Evolutionary conservation across 257 asterid genomes (phyloP).

Genomic region (Leonotis leonurus): DNA sequence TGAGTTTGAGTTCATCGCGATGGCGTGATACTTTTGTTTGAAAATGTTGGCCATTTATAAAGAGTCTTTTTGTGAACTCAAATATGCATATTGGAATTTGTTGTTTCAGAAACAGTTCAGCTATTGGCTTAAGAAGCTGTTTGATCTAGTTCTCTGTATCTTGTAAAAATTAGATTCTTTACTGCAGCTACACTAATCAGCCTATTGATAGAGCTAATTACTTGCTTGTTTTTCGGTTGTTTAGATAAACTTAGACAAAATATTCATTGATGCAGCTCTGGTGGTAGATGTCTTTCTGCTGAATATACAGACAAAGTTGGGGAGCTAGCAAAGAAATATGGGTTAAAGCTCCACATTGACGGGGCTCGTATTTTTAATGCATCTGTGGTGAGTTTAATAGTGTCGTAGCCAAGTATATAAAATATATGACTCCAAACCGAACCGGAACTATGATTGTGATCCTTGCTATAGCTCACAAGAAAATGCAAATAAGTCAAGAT

Average conservation of each 20-base stretch:
- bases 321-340: constrained; percentile 86
- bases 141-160: no score
- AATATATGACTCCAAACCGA: no score
- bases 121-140: no score
- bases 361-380: constrained; percentile 97
- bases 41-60: no score
- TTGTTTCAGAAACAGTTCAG: no score
- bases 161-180: neutral
- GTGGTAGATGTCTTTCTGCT: constrained; percentile 85
- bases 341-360: constrained; percentile 89
- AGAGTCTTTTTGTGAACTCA: neutral
- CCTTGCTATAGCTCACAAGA: no score
- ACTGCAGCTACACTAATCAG: no score
- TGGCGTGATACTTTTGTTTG: neutral
- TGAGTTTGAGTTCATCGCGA: constrained; percentile 29
- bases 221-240: neutral
- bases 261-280: constrained; percentile 61
- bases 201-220: neutral
- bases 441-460: no score
- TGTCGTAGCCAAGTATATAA: neutral
- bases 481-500: no score
- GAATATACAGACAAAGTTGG: constrained; percentile 88
- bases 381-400: constrained; percentile 63
- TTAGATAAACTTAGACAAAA: neutral
- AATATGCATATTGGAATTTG: neutral